phyloP scores from a whole-genome alignment of 495 filamentous ascomycete species.

The Aspergillus biplanus region DNA sequence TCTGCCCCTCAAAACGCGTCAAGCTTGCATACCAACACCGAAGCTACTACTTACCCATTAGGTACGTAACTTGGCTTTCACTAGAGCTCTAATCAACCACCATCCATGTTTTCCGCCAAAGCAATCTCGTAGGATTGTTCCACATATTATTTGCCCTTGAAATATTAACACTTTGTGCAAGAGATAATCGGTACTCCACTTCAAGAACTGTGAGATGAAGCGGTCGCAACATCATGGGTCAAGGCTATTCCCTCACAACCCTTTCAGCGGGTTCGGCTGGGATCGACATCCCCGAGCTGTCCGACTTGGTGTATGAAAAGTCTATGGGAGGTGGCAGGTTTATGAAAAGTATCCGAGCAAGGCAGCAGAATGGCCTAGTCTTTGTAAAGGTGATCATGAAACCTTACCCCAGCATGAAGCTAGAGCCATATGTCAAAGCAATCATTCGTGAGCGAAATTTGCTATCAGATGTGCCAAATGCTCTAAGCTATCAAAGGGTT shows the following conservation, averaged over 20 bases:
- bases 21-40: background rate
- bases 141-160: background rate
- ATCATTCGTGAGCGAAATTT: constrained; percentile 83
- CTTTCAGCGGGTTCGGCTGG: constrained; percentile 87
- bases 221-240: constrained; percentile 72
- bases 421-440: constrained; percentile 74
- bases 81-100: no score
- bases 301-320: constrained; percentile 88
- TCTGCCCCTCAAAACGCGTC: background rate
- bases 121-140: constrained; percentile 7
- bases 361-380: constrained; percentile 85
- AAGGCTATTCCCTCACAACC: constrained; percentile 91
- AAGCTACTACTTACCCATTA: no score
- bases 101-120: constrained; percentile 1
- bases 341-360: constrained; percentile 93
- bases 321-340: constrained; percentile 92
- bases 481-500: constrained; percentile 84
- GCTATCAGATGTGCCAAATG: constrained; percentile 85
- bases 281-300: constrained; percentile 91
- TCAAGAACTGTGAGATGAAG: constrained; percentile 40
- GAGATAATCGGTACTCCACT: background rate
- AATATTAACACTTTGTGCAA: constrained; percentile 7
- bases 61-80: no score
- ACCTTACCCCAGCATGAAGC: constrained; percentile 73
- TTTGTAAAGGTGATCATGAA: constrained; percentile 95